These are phyloP conservation scores for Penicillium angulare DNA, from an alignment of 495 filamentous ascomycete genomes.

Conservation along the genomic window DNA sequence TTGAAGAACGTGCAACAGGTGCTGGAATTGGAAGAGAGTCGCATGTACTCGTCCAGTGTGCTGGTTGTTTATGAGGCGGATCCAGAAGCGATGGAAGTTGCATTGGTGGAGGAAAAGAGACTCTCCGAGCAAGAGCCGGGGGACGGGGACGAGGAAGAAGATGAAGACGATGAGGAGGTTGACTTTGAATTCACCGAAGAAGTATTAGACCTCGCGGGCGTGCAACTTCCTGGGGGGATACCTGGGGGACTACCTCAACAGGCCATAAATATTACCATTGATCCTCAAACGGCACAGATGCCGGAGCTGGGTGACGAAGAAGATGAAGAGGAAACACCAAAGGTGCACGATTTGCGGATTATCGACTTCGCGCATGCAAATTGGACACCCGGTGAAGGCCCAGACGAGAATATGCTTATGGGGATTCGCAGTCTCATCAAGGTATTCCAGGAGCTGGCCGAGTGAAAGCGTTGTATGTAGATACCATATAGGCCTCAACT, in stretches of 20 bases:
- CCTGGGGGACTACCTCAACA: conserved; percentile 28
- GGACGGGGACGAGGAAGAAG: conserved; percentile 34
- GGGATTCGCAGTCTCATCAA: conserved; percentile 73
- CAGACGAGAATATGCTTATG: conserved; percentile 78
- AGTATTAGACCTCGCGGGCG: conserved; percentile 33
- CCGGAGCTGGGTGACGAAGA: conserved; percentile 58
- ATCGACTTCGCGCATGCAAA: conserved; percentile 96
- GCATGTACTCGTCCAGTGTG: conserved; percentile 91
- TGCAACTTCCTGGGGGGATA: conserved; percentile 27
- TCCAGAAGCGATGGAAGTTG: conserved; percentile 60
- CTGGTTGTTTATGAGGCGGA: conserved; percentile 94
- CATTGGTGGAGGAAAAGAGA: conserved; percentile 61
- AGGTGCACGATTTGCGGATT: conserved; percentile 77
- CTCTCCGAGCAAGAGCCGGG: conserved; percentile 23
- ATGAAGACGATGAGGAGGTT: conserved; percentile 53
- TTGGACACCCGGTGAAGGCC: conserved; percentile 82
- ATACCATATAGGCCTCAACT: conserved; percentile 4
- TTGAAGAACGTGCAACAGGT: conserved; percentile 61
- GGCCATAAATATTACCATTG: conserved; percentile 42
- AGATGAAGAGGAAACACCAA: conserved; percentile 65
- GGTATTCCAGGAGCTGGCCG: conserved; percentile 63
- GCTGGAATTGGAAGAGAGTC: conserved; percentile 73
- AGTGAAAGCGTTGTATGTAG: conserved; percentile 19
- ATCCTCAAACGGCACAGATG: conserved; percentile 22
- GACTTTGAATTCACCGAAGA: conserved; percentile 52